These are phyloP conservation scores for Nitzschia putrida DNA, from an alignment of 108 stramenopile genomes.

Conservation along the genomic window DNA sequence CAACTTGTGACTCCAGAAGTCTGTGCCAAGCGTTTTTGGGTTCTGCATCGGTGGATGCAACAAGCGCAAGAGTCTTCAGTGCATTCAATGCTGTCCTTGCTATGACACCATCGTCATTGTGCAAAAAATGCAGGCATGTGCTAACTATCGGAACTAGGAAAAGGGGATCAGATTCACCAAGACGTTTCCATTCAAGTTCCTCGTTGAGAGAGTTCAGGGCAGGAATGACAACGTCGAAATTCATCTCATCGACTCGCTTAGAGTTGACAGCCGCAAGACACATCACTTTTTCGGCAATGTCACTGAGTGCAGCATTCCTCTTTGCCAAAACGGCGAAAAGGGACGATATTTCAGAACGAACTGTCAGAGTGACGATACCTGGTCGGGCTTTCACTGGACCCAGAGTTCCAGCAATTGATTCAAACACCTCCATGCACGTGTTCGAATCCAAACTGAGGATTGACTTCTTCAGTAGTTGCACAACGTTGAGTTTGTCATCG, in stretches of 20 bases:
- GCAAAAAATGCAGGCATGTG: conserved; percentile 70
- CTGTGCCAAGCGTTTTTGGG: conserved; percentile 48
- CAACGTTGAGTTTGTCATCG: conserved; percentile 58
- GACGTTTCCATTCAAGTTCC: conserved; percentile 43
- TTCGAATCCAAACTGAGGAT: conserved; percentile 45
- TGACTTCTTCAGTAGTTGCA: conserved; percentile 64
- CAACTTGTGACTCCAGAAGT: conserved; percentile 64
- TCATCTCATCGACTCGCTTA: conserved; percentile 76
- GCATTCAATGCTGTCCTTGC: conserved; percentile 68
- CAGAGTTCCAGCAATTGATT: conserved; percentile 49
- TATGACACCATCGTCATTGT: conserved; percentile 75
- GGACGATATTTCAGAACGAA: conserved; percentile 45
- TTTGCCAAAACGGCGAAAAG: conserved; percentile 13
- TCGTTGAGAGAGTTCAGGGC: conserved; percentile 59
- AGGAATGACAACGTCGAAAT: conserved; percentile 74
- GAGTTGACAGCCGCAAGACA: conserved; percentile 57
- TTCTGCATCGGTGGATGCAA: conserved; percentile 35
- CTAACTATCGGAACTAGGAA: conserved; percentile 64
- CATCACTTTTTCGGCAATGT: conserved; percentile 36
- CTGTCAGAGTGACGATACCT: conserved; percentile 51
- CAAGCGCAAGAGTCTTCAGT: conserved; percentile 58
- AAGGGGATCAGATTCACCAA: conserved; percentile 36
- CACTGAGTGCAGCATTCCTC: conserved; percentile 12
- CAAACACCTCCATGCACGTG: conserved; percentile 44
- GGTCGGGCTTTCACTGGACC: conserved; percentile 64